phyloP scores from a whole-genome alignment of 768 basidiomycete genomes.

The Russula sp. region DNA sequence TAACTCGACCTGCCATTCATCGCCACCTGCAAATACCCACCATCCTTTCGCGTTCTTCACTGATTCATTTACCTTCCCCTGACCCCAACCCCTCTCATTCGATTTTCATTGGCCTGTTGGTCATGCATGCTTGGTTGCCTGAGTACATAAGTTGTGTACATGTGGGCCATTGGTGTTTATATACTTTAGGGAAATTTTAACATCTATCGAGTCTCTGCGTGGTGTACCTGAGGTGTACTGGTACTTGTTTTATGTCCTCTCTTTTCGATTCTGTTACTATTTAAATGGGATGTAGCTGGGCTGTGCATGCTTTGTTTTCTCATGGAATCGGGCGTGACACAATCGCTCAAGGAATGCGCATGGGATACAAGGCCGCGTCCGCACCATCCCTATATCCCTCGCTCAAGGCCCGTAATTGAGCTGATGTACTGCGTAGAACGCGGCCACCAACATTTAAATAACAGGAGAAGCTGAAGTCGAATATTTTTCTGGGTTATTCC shows the following conservation, averaged over 20 bases:
- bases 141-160: not conserved
- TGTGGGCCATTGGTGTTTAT: constrained; percentile 7
- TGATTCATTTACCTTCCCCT: not conserved
- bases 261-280: constrained; percentile 2
- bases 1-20: constrained; percentile 8
- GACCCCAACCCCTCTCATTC: not conserved
- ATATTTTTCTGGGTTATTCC: no score
- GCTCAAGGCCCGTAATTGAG: no score
- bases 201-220: constrained; percentile 1
- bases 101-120: constrained; percentile 7
- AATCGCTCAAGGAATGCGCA: no score
- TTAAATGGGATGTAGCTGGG: no score
- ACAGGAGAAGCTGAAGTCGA: no score
- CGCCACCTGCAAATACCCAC: constrained; percentile 5
- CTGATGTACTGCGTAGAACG: no score
- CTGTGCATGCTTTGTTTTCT: no score
- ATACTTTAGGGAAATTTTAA: constrained; percentile 16
- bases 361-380: no score
- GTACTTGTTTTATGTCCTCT: constrained; percentile 1
- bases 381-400: no score
- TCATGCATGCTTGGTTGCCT: not conserved
- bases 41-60: constrained; percentile 1
- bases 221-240: constrained; percentile 8
- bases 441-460: no score
- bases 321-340: no score